These are phyloP conservation scores for Astragalus glycyphyllos DNA, from an alignment of 306 rosid species.

Conservation along the genomic window DNA sequence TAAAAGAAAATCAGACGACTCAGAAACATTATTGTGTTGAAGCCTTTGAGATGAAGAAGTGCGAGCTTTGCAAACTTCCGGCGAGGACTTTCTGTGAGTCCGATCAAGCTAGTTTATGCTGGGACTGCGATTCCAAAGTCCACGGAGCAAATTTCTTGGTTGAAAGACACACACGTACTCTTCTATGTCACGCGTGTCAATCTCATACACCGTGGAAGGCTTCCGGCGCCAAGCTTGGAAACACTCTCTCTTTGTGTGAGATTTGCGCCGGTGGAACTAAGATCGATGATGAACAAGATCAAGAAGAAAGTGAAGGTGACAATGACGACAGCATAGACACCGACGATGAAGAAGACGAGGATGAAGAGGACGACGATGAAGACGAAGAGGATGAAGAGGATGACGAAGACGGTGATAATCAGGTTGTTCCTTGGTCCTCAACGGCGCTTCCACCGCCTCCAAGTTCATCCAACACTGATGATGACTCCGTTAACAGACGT, in stretches of 20 bases:
- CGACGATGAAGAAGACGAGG: slow-evolving; percentile 33
- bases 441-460: slow-evolving; percentile 63
- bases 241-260: slow-evolving; percentile 65
- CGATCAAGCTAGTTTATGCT: slow-evolving; percentile 77
- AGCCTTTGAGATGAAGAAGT: slow-evolving; percentile 57
- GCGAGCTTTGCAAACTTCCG: slow-evolving; percentile 71
- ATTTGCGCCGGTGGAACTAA: slow-evolving; percentile 51
- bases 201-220: slow-evolving; percentile 81
- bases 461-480: slow-evolving; percentile 66
- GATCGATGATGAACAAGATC: slow-evolving; percentile 25
- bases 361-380: not conserved
- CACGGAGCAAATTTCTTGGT: slow-evolving; percentile 84
- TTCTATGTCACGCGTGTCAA: slow-evolving; percentile 79
- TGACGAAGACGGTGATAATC: slow-evolving; percentile 63
- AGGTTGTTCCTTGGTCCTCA: slow-evolving; percentile 65
- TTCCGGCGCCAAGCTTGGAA: slow-evolving; percentile 68
- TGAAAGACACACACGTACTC: slow-evolving; percentile 67
- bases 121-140: slow-evolving; percentile 80
- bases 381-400: slow-evolving; percentile 39
- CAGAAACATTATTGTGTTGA: not conserved
- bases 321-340: slow-evolving; percentile 54
- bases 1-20: slow-evolving; percentile 33
- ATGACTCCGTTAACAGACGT: slow-evolving; percentile 49
- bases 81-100: slow-evolving; percentile 77
- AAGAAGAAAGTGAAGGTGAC: slow-evolving; percentile 52